phyloP scores from a whole-genome alignment of 225 moss, liverwort and hornwort genomes.

The Lunularia cruciata region DNA sequence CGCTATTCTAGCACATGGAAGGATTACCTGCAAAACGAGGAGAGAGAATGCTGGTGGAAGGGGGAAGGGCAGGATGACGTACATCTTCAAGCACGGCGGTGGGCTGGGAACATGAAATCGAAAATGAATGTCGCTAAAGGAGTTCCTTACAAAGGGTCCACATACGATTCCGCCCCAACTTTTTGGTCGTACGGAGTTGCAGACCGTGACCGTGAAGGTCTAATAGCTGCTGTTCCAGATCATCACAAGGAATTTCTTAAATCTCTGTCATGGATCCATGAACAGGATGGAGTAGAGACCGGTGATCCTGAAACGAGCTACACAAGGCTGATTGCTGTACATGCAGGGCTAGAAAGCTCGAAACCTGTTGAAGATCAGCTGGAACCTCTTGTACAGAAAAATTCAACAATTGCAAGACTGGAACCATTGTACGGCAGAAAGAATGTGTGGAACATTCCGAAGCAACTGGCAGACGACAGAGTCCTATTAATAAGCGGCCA shows the following conservation, averaged over 20 bases:
- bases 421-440: constrained; percentile 75
- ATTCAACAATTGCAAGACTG: constrained; percentile 61
- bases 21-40: constrained; percentile 55
- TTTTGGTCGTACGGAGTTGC: constrained; percentile 89
- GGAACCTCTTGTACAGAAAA: constrained; percentile 48
- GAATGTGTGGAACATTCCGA: constrained; percentile 87
- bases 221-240: constrained; percentile 77
- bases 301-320: constrained; percentile 82
- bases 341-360: constrained; percentile 78
- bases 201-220: constrained; percentile 83
- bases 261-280: constrained; percentile 74
- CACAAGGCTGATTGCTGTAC: constrained; percentile 80
- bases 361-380: constrained; percentile 61
- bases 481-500: constrained; percentile 84
- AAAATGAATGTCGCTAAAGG: constrained; percentile 53
- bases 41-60: constrained; percentile 90
- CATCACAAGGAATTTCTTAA: constrained; percentile 74
- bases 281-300: constrained; percentile 68
- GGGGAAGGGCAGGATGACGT: constrained; percentile 75
- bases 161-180: constrained; percentile 77
- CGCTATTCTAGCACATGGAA: constrained; percentile 68
- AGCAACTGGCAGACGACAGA: constrained; percentile 70
- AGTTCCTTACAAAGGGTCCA: constrained; percentile 65
- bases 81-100: constrained; percentile 84
- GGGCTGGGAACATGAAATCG: constrained; percentile 68